Evolutionary conservation across 2,329 filamentous ascomycete species (phyloP).

Genomic region (Truncatella angustata): DNA sequence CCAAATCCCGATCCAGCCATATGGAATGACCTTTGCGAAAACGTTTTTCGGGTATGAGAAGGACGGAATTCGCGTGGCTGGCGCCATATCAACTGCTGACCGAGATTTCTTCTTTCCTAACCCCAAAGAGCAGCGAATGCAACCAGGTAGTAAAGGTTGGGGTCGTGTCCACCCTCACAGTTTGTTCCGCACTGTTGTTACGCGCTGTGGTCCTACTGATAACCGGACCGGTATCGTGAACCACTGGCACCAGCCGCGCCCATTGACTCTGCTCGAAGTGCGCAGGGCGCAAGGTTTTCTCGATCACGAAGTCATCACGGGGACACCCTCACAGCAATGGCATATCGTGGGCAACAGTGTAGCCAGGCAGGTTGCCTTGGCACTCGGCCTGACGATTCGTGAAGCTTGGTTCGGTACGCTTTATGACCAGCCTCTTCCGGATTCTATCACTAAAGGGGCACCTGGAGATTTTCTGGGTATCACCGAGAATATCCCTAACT

Average conservation of each 20-base stretch:
- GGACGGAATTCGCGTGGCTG: slow-evolving; percentile 18
- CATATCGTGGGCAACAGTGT: slow-evolving; percentile 76
- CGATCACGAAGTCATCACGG: slow-evolving; percentile 69
- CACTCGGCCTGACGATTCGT: slow-evolving; percentile 62
- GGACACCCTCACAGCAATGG: slow-evolving; percentile 53
- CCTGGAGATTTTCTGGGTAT: no score
- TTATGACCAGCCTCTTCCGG: no score
- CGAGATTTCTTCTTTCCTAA: slow-evolving; percentile 33
- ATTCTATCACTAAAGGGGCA: neutral
- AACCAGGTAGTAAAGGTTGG: slow-evolving; percentile 42
- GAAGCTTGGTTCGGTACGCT: slow-evolving; percentile 50
- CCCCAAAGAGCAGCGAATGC: slow-evolving; percentile 7
- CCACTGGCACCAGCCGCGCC: slow-evolving; percentile 66
- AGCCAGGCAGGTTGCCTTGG: slow-evolving; percentile 64
- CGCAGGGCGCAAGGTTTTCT: slow-evolving; percentile 68
- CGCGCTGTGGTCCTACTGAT: slow-evolving; percentile 49
- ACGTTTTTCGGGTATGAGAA: slow-evolving; percentile 35
- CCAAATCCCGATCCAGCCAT: slow-evolving; percentile 58
- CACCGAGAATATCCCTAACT: no score
- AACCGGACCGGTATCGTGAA: slow-evolving; percentile 51
- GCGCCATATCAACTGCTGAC: neutral
- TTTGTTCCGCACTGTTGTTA: slow-evolving; percentile 64
- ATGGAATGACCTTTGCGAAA: slow-evolving; percentile 49
- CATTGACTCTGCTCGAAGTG: slow-evolving; percentile 64
- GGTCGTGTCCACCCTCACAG: slow-evolving; percentile 48